Percentiles rank a stretch among this genome's conserved stretches.
Evolutionary conservation across 73 alveolate genomes (phyloP).

Genomic region (Paramecium bursaria): DNA sequence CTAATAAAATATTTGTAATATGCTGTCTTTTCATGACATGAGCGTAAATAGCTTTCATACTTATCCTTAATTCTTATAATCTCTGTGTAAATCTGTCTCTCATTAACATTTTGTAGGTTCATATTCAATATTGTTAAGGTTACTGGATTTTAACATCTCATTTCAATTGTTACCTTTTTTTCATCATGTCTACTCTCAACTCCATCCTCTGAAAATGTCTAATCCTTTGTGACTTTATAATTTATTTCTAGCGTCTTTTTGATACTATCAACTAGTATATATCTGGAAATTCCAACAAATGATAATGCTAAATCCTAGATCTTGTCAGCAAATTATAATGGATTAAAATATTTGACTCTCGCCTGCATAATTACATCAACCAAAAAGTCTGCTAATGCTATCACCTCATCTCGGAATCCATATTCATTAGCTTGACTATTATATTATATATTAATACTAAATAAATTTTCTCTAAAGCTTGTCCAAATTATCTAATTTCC

Average conservation of each 20-base stretch:
- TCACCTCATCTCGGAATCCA: slow-evolving; percentile 25
- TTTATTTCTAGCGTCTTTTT: not conserved
- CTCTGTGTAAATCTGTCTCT: slow-evolving; percentile 20
- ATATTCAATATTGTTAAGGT: not conserved
- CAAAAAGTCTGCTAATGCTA: slow-evolving; percentile 11
- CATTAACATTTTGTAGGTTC: not conserved
- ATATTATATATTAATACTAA: not conserved
- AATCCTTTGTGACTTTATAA: slow-evolving; percentile 7
- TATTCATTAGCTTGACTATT: slow-evolving; percentile 45
- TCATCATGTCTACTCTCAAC: not conserved
- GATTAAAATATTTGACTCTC: slow-evolving; percentile 48
- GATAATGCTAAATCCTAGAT: slow-evolving; percentile 44
- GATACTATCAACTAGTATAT: slow-evolving; percentile 26
- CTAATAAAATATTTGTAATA: slow-evolving; percentile 51
- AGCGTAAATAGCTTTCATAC: slow-evolving; percentile 8
- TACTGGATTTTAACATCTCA: slow-evolving; percentile 21
- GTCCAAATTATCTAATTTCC: not conserved
- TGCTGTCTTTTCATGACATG: slow-evolving; percentile 55
- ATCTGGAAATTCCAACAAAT: slow-evolving; percentile 19
- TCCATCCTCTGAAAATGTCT: slow-evolving; percentile 6
- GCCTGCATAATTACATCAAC: slow-evolving; percentile 29
- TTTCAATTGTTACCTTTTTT: slow-evolving; percentile 1
- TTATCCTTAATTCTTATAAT: not conserved
- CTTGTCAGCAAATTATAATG: slow-evolving; percentile 32
- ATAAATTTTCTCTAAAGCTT: slow-evolving; percentile 43